Base-by-base conservation (phyloP, 768 basidiomycete genomes). In the Mrakia blollopis region DNA sequence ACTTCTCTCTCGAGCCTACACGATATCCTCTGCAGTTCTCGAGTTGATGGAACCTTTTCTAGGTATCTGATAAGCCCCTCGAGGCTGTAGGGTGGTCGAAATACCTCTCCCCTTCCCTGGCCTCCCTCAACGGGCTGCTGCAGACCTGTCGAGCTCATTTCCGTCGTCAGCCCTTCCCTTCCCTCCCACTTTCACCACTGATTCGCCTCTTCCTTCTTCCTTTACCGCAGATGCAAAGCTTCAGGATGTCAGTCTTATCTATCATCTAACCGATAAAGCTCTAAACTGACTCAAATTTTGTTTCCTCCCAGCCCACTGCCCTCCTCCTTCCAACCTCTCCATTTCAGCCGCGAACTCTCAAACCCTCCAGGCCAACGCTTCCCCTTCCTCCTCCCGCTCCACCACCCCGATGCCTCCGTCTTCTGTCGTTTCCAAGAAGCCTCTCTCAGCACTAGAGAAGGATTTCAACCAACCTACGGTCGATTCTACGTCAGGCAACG, bases 381-480 rank as follows among this genome's bases (percentile, higher is more conserved):
- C 72, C 16, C 37, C 72, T 37, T 57, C 72, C 8, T 57, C 52
- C 21, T 72, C 72, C 8, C 72, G 54, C 13, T 32, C 72, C 25
- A 32, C 47, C 52, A 72, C 52, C 0, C 60, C 72, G 6, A 10
- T 35, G 32, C 30, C 72, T 30, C 35, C 72, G 10, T 52, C 72
- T 16, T 50, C 35, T 6, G 30, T 61, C 39, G 52, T 28, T 21
- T 13, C 32, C 50, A 61, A 54, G 16, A 57, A 35, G 37, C 72
- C 72, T 23, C 50, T 52, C 57, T 57, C 57, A 16, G 44, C 72
- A 21, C 35, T 54, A 1, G 52, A 54, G 52, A 72, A 57, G 16
- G 72, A 72, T 32, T 72, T 57, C 21, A 72, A 72, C 28, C 30
- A 54, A 18, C 72, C 72, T 28, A 72, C 72, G 30, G 60, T 41